Evolutionary conservation across 179 eudicot species (phyloP).

Genomic region (Spinacia oleracea): DNA sequence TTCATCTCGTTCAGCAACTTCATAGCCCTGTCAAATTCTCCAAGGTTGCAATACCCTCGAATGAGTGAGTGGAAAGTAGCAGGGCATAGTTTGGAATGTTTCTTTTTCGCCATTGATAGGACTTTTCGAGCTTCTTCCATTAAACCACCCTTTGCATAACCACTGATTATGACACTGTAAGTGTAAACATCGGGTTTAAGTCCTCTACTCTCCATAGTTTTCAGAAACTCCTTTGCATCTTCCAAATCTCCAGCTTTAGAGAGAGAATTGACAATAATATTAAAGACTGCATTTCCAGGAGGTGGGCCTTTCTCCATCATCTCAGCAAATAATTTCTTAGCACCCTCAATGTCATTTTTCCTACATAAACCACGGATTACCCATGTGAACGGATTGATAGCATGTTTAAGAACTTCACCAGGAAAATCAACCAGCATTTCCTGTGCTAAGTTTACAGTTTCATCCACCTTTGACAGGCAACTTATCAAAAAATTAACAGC

Average conservation of each 20-base stretch:
- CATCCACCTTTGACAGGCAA: conserved; percentile 49
- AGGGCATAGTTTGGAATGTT: conserved; percentile 59
- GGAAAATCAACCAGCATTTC: conserved; percentile 61
- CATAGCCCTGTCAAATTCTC: conserved; percentile 70
- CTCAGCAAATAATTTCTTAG: conserved; percentile 57
- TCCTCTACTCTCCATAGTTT: conserved; percentile 72
- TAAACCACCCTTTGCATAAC: conserved; percentile 66
- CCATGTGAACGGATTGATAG: conserved; percentile 55
- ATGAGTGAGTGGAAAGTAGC: conserved; percentile 68
- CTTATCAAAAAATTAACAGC: conserved; percentile 52
- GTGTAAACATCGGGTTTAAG: conserved; percentile 86
- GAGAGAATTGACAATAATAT: conserved; percentile 51
- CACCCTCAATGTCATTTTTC: conserved; percentile 52
- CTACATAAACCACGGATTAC: conserved; percentile 73
- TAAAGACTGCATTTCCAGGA: conserved; percentile 81
- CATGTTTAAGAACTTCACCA: conserved; percentile 48
- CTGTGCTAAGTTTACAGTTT: conserved; percentile 50
- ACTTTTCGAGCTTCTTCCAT: conserved; percentile 80
- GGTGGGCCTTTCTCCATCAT: conserved; percentile 86
- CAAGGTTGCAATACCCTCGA: conserved; percentile 89
- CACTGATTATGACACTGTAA: conserved; percentile 79
- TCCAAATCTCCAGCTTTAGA: conserved; percentile 69
- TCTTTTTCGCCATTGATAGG: conserved; percentile 63
- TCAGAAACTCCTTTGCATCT: conserved; percentile 58
- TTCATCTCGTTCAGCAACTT: conserved; percentile 66